Conservation (phyloP, 140 eudicot species). For the Ambrosia hybrid region DNA sequence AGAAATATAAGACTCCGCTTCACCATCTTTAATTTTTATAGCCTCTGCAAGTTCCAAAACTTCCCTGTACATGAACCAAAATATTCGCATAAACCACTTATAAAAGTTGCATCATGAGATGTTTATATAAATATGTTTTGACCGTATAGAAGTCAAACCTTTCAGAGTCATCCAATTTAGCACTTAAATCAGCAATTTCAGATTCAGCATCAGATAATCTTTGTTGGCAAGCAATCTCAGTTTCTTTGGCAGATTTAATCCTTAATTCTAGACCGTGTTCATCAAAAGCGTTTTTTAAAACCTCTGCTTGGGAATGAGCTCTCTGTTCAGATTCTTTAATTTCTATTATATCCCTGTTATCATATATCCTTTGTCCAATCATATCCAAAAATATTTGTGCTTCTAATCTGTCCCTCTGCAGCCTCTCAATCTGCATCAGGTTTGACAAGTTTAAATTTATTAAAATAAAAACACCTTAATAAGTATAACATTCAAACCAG, state of each 20-base stretch:
- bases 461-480: neutral
- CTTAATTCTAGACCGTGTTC: conserved; percentile 87
- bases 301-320: conserved; percentile 66
- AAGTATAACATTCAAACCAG: conserved; percentile 5
- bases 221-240: conserved; percentile 85
- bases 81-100: neutral
- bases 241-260: conserved; percentile 93
- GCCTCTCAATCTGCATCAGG: conserved; percentile 66
- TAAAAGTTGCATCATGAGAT: neutral
- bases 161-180: conserved; percentile 66
- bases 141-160: conserved; percentile 51
- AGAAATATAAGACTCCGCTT: conserved; percentile 84
- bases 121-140: neutral
- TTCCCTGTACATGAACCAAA: conserved; percentile 50
- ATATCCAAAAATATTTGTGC: conserved; percentile 71
- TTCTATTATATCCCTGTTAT: conserved; percentile 65
- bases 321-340: conserved; percentile 81
- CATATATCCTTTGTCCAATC: conserved; percentile 74
- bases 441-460: conserved; percentile 3
- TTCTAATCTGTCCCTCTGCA: conserved; percentile 69
- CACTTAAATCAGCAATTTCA: conserved; percentile 83
- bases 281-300: conserved; percentile 58
- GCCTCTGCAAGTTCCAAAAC: conserved; percentile 83
- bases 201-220: conserved; percentile 81
- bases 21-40: conserved; percentile 83